Evolutionary conservation across 1,139 yeast genomes (phyloP).

Genomic region (Suhomyces yuchorum): DNA sequence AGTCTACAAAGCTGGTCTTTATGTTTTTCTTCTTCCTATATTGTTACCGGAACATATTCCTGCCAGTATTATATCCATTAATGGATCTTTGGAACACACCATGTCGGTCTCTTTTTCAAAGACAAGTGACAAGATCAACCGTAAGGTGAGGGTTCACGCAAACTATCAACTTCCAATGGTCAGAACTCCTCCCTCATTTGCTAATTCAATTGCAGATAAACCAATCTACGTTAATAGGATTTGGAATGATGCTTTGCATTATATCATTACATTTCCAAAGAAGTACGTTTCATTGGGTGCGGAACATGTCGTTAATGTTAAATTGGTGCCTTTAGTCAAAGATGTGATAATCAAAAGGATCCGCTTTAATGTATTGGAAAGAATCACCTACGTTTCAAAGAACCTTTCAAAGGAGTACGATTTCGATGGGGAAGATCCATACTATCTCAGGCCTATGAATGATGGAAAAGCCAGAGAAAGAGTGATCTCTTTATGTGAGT

Average conservation of each 20-base stretch:
- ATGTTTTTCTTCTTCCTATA: constrained; percentile 74
- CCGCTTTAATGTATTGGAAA: constrained; percentile 70
- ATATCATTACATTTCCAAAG: constrained; percentile 74
- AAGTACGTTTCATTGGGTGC: constrained; percentile 75
- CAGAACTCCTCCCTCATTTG: constrained; percentile 80
- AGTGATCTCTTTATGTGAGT: constrained; percentile 59
- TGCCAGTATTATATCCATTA: constrained; percentile 64
- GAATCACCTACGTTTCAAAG: constrained; percentile 63
- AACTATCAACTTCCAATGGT: constrained; percentile 54
- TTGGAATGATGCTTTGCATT: constrained; percentile 80
- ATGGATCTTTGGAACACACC: constrained; percentile 46
- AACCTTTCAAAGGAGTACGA: constrained; percentile 58
- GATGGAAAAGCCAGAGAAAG: constrained; percentile 50
- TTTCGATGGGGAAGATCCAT: constrained; percentile 53
- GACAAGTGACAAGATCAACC: constrained; percentile 38
- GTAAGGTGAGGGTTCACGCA: constrained; percentile 34
- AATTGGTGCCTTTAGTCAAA: constrained; percentile 71
- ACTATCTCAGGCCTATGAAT: constrained; percentile 23
- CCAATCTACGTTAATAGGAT: constrained; percentile 80
- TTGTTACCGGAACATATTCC: constrained; percentile 72
- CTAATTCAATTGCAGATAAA: constrained; percentile 71
- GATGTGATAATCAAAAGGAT: constrained; percentile 70
- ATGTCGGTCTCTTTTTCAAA: constrained; percentile 35
- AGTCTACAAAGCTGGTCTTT: constrained; percentile 68
- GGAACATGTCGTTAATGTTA: constrained; percentile 61